These are phyloP conservation scores for Mucor velutinosus DNA, from an alignment of 371 early-diverging fungal species.

Conservation along the genomic window DNA sequence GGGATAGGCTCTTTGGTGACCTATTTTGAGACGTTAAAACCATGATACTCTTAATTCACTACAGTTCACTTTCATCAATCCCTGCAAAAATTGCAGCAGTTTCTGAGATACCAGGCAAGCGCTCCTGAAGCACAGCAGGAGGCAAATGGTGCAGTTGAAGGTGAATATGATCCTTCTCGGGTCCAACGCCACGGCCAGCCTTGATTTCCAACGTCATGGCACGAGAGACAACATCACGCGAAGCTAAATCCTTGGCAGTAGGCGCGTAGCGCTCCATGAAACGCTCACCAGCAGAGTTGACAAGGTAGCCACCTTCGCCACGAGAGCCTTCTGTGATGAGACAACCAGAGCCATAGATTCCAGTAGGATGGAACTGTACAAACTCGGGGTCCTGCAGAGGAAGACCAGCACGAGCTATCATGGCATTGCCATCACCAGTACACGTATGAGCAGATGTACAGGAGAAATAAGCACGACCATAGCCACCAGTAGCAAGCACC, in stretches of 20 bases:
- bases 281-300: slow-evolving; percentile 92
- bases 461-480: slow-evolving; percentile 98
- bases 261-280: slow-evolving; percentile 99
- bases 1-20: slow-evolving; percentile 98
- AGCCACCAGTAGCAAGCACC: slow-evolving; percentile 99
- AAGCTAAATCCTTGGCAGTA: slow-evolving; percentile 97
- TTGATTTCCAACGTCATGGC: slow-evolving; percentile 98
- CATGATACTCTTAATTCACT: too few species aligned
- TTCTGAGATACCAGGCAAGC: slow-evolving; percentile 98
- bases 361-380: slow-evolving; percentile 98
- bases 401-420: slow-evolving; percentile 89
- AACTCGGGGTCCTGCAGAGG: slow-evolving; percentile 96
- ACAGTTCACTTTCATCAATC: too few species aligned
- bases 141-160: slow-evolving; percentile 96
- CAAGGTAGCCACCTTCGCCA: slow-evolving; percentile 95
- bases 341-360: slow-evolving; percentile 97
- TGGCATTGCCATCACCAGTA: slow-evolving; percentile 98
- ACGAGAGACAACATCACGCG: slow-evolving; percentile 98
- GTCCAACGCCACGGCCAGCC: slow-evolving; percentile 96
- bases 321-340: slow-evolving; percentile 97
- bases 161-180: slow-evolving; percentile 95
- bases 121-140: slow-evolving; percentile 88
- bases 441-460: slow-evolving; percentile 99
- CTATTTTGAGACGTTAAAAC: too few species aligned
- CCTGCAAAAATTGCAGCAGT: slow-evolving; percentile 97